Evolutionary conservation across 139 green algal species (phyloP), one percentile per base, ranked within the genome.

Genomic region (Zygnema cylindricum): DNA sequence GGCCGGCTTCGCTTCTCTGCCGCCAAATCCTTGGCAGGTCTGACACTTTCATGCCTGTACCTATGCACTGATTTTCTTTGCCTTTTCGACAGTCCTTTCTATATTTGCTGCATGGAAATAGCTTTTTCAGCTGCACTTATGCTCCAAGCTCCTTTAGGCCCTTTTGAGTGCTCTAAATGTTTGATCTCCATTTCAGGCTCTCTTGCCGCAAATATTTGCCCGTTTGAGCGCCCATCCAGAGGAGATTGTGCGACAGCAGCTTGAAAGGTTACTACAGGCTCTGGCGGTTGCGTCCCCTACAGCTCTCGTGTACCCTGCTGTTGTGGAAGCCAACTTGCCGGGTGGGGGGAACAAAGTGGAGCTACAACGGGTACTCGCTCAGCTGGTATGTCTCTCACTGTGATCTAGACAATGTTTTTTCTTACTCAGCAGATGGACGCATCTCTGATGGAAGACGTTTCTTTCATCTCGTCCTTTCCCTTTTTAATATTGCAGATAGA

Each of bases 181-280:
- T n/a, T n/a, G n/a, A n/a, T n/a, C 75, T 82, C 25, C n/a, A 79
- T n/a, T 73, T 22, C 81, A 87, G 81, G 69, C 69, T 2, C 55
- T 88, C 2, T 36, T 88, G 22, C 83, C 83, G n/a, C 83, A 88
- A 69, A 33, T 88, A 40, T 87, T 86, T 11, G 83, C 83, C 3
- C 69, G 30, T 22, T 1, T 87, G 83, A 40, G 32, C n/a, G 11
- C n/a, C 2, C 69, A 88, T 55, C n/a, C 22, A 7, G 7, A 88
- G 69, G 2, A 38, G 3, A 55, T 35, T 3, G 83, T 88, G 35
- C 57, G 83, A 32, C 3, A 39, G 83, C 83, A 86, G 22, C 43
- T 88, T 38, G 33, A 35, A 30, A 55, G 32, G 69, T 3, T 88
- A 21, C 22, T 88, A 38, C 3, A 43, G 73, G 69, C 69, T 36